A percentile compares a stretch with the other conserved stretches of the same genome.
Evolutionary conservation across 2,329 filamentous ascomycete species (phyloP).

Genomic region (Pseudogymnoascus sp.): DNA sequence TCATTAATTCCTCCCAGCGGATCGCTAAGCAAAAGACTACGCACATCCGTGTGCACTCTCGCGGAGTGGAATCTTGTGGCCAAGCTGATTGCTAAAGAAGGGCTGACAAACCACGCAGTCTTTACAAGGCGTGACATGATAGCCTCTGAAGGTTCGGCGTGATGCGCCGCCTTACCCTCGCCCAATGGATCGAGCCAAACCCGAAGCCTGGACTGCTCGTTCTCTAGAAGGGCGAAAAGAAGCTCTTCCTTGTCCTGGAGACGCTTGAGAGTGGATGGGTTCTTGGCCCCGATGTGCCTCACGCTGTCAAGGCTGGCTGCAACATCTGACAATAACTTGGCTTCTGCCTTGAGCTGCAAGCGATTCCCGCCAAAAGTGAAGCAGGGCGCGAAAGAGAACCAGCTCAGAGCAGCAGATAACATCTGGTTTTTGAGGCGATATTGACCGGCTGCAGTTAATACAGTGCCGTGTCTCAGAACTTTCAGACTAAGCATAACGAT

Average conservation of each 20-base stretch:
- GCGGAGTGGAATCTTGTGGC: conserved; percentile 68
- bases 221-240: conserved; percentile 71
- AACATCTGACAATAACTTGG: conserved; percentile 72
- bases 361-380: conserved; percentile 97
- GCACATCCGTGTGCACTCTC: conserved; percentile 65
- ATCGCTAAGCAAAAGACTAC: conserved; percentile 71
- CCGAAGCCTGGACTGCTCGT: conserved; percentile 71
- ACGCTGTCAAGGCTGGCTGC: conserved; percentile 57
- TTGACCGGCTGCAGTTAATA: conserved; percentile 53
- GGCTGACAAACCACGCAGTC: conserved; percentile 80
- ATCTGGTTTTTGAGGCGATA: conserved; percentile 86
- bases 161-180: conserved; percentile 32
- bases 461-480: conserved; percentile 65
- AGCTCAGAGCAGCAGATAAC: conserved; percentile 74
- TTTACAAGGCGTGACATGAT: conserved; percentile 51
- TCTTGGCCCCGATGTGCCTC: conserved; percentile 45
- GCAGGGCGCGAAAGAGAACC: conserved; percentile 75
- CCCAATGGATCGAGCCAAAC: conserved; percentile 85
- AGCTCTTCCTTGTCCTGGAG: conserved; percentile 75
- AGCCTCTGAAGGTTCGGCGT: conserved; percentile 32
- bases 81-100: conserved; percentile 81
- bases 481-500: conserved; percentile 75
- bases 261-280: conserved; percentile 49
- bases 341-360: conserved; percentile 87
- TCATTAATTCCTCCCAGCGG: conserved; percentile 76